phyloP scores from a whole-genome alignment of 2,329 filamentous ascomycete species.

The Penicillium psychrosexuale region DNA sequence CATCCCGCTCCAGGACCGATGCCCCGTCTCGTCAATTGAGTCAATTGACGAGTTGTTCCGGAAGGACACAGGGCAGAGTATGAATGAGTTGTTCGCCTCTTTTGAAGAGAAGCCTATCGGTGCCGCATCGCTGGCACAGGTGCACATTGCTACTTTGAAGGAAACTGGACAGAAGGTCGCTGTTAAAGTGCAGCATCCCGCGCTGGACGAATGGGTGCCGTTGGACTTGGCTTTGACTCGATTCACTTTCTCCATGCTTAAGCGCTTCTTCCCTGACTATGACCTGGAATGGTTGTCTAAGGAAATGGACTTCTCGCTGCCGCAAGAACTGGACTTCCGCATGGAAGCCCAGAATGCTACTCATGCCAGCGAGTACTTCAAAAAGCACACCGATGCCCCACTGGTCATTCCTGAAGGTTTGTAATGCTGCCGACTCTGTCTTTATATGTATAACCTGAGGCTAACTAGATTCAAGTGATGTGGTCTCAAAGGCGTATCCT shows the following conservation, averaged over 20 bases:
- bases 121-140: constrained; percentile 89
- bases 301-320: constrained; percentile 88
- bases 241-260: constrained; percentile 86
- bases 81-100: constrained; percentile 80
- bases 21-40: constrained; percentile 83
- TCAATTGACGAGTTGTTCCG: constrained; percentile 85
- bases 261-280: constrained; percentile 94
- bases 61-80: constrained; percentile 72
- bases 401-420: constrained; percentile 73
- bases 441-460: neutral
- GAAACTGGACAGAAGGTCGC: constrained; percentile 83
- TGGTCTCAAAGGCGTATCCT: constrained; percentile 87
- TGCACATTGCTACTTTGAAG: constrained; percentile 81
- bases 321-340: constrained; percentile 85
- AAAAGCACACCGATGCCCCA: constrained; percentile 68
- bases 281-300: constrained; percentile 92
- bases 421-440: neutral
- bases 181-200: constrained; percentile 94
- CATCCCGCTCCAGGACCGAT: constrained; percentile 91
- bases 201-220: constrained; percentile 82
- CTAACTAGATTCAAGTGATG: constrained; percentile 56
- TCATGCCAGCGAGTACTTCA: constrained; percentile 77
- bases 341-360: constrained; percentile 81
- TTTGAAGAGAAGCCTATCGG: constrained; percentile 81
- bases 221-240: constrained; percentile 82